Base-by-base conservation (phyloP, 352 stramenopile species). In the Peronospora belbahrii region DNA sequence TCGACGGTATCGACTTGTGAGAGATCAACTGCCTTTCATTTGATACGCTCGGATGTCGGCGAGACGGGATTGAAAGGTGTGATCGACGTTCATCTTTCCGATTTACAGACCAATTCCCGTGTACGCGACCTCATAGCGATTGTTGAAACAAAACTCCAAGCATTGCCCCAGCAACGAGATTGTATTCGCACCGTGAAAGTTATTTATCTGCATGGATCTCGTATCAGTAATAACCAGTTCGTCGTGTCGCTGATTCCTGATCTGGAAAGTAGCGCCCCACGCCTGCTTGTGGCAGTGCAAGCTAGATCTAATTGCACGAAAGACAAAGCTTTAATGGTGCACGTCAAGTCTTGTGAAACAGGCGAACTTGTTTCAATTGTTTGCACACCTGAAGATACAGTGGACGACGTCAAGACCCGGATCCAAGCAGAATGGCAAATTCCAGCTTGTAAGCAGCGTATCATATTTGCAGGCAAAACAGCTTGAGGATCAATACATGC, bases 341-440 rank as follows among this genome's bases (percentile, higher is more conserved):
- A n/a, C 10, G 14, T 22, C 6, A 38, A 43, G 22, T n/a, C 9
- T 15, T 27, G 52, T 22, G 22, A 47, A 5, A 44, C 25, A 7
- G 31, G 31, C 8, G 34, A 40, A 19, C 22, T 2, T 13, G 7
- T 23, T 8, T 2, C 2, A 5, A 15, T 48, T 13, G 13, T 13
- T 6, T 48, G 39, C 11, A 17, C 23, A 2, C n/a, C n/a, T 3
- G 27, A 28, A 8, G 48, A 56, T 18, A 48, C 32, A 2, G 33
- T 56, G 0, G 27, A n/a, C 9, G 47, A 13, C 19, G 34, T 52
- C 20, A 59, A 59, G 28, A 11, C 36, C 17, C 31, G 32, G 10
- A 25, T 59, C n/a, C 20, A 35, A 42, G 27, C 27, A 14, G 10
- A 46, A 10, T 18, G 14, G 20, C 36, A 53, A 2, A 27, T 37